Percentiles rank a stretch among this genome's conserved stretches.
phyloP scores from a whole-genome alignment of 371 early-diverging fungal species.

The Nosema muscidifuracis region DNA sequence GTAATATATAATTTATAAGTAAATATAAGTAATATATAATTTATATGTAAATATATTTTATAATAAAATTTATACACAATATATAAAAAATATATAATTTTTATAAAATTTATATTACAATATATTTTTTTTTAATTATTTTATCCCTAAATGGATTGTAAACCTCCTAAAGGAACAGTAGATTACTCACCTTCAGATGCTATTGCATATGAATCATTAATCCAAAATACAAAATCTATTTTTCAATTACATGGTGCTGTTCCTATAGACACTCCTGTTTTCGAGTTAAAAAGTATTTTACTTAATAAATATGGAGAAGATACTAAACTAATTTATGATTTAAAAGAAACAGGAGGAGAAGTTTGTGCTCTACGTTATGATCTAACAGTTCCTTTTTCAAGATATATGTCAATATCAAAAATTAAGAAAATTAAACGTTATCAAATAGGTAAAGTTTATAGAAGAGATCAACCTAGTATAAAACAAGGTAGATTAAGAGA shows the following conservation, averaged over 20 bases:
- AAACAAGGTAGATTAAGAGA: conserved; percentile 94
- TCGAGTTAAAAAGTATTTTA: conserved; percentile 91
- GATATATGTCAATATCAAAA: conserved; percentile 86
- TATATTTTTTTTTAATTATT: too few species aligned
- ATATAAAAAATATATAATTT: too few species aligned
- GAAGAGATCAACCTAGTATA: conserved; percentile 95
- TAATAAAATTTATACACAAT: too few species aligned
- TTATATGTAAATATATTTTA: too few species aligned
- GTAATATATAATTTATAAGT: too few species aligned
- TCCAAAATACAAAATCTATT: conserved; percentile 71
- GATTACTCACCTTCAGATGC: conserved; percentile 87
- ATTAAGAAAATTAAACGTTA: conserved; percentile 74
- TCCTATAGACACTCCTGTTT: conserved; percentile 96
- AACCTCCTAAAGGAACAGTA: conserved; percentile 74
- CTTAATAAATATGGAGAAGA: conserved; percentile 98
- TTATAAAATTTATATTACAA: too few species aligned
- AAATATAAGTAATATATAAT: too few species aligned
- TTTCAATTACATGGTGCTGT: conserved; percentile 91
- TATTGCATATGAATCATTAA: conserved; percentile 80
- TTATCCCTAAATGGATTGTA: conserved; percentile 31
- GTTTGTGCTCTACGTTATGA: conserved; percentile 91
- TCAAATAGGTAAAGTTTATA: conserved; percentile 96
- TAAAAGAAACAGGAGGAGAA: conserved; percentile 95
- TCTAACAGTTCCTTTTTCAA: conserved; percentile 96
- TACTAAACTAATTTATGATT: conserved; percentile 90